Evolutionary conservation across 371 early-diverging fungal species (phyloP).

Genomic region (Rhizopus arrhizus): DNA sequence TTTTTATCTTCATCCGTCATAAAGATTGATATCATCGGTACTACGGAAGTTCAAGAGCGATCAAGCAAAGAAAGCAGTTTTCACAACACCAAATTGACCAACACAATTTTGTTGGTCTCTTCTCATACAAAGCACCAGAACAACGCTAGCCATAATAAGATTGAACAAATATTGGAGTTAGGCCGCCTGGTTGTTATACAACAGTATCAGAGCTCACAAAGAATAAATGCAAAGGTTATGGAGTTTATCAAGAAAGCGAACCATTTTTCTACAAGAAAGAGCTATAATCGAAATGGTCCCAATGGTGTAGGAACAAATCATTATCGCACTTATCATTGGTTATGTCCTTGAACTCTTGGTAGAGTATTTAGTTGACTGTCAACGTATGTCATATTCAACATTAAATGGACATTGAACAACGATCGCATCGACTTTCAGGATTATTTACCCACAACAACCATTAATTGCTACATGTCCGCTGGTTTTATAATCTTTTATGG

Average conservation of each 20-base stretch:
- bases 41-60: background rate
- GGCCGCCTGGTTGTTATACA: conserved; percentile 21
- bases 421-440: conserved; percentile 1
- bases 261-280: background rate
- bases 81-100: conserved; percentile 6
- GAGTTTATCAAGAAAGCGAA: background rate
- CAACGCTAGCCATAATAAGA: background rate
- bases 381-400: background rate
- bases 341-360: background rate
- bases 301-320: background rate
- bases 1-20: conserved; percentile 8
- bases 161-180: background rate
- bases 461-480: background rate
- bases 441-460: background rate
- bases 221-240: background rate
- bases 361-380: background rate
- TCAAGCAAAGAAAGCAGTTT: background rate
- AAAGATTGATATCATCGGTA: conserved; percentile 8
- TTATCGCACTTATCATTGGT: background rate
- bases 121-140: background rate
- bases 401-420: conserved; percentile 5
- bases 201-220: too few species aligned
- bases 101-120: conserved; percentile 8
- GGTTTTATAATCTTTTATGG: background rate
- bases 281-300: conserved; percentile 5